Evolutionary conservation across 1,284 basidiomycete genomes (phyloP), one percentile per base, ranked within the genome.

Genomic region (Apiotrichum laibachii): DNA sequence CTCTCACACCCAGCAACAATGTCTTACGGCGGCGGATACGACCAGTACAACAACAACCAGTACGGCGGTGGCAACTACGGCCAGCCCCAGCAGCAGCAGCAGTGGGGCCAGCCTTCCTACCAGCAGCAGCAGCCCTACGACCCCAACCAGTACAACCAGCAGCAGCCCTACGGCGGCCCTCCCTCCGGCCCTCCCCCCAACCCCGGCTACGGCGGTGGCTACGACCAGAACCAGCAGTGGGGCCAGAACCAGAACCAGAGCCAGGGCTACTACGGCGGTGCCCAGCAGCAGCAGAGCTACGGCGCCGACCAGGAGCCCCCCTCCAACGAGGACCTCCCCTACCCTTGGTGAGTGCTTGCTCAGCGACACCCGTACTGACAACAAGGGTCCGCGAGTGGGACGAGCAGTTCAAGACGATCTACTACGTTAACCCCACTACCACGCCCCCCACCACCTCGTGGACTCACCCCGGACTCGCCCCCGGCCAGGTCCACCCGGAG

Each of bases 301-400:
- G 47, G 57, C 33, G 50, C 39, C 39, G 53, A 49, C 42, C 26
- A 31, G 9, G 47, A 40, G 22, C 44, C 49, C 34, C 33, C 22
- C 21, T 53, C 58, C 13, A 53, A 48, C 50, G 58, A 60, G 34
- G 50, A 56, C 45, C 54, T 60, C 9, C 58, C 58, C 9, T 48
- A 45, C 22, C 54, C 54, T 37, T 60, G 58, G 58, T 56, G 42
- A 59, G 57, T 44, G 18, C 37, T 11, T 37, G 37, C 37, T 10
- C 12, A 4, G 12, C n/a, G n/a, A n/a, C n/a, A 11, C 37, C n/a
- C 2, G 5, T 5, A 33, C 51, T 53, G 33, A 53, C 51, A 33
- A 12, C 15, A 55, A 72, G 71, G 71, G 68, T 71, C 50, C 63
- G 70, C 18, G 65, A 72, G 54, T 73, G 58, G 56, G 69, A 72